Evolutionary conservation across 805 yeast genomes (phyloP).

Genomic region (Monosporozyma aerobia): DNA sequence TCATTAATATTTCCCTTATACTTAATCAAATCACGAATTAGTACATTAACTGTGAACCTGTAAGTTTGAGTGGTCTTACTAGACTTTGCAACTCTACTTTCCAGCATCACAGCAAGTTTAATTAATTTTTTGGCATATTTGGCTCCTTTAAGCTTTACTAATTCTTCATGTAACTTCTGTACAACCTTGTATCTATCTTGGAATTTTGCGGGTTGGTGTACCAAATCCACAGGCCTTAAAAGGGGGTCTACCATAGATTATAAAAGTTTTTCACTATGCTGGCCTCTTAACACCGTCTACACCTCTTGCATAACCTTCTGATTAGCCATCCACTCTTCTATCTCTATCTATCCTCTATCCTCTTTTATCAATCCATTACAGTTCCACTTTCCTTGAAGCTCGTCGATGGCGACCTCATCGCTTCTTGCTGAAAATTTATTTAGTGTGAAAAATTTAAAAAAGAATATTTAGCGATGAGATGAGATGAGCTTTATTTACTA

Average conservation of each 20-base stretch:
- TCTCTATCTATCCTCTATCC: background rate
- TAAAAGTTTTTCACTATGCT: background rate
- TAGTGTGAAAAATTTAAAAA: slow-evolving; percentile 6
- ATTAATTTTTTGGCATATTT: slow-evolving; percentile 4
- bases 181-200: slow-evolving; percentile 26
- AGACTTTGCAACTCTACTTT: slow-evolving; percentile 19
- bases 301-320: background rate
- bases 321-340: background rate
- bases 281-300: background rate
- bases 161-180: slow-evolving; percentile 18
- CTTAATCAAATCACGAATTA: slow-evolving; percentile 24
- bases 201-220: slow-evolving; percentile 24
- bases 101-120: slow-evolving; percentile 20
- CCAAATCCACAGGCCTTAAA: slow-evolving; percentile 25
- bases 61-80: slow-evolving; percentile 24
- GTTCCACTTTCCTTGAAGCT: background rate
- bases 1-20: slow-evolving; percentile 22
- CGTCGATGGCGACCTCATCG: slow-evolving; percentile 1
- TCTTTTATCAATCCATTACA: background rate
- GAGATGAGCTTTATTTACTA: slow-evolving; percentile 10
- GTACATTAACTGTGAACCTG: slow-evolving; percentile 24
- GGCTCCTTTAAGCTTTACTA: slow-evolving; percentile 14
- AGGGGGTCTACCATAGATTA: background rate
- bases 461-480: slow-evolving; percentile 16
- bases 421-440: background rate